Evolutionary conservation across 306 rosid species (phyloP).

Genomic region (Quercus alba): DNA sequence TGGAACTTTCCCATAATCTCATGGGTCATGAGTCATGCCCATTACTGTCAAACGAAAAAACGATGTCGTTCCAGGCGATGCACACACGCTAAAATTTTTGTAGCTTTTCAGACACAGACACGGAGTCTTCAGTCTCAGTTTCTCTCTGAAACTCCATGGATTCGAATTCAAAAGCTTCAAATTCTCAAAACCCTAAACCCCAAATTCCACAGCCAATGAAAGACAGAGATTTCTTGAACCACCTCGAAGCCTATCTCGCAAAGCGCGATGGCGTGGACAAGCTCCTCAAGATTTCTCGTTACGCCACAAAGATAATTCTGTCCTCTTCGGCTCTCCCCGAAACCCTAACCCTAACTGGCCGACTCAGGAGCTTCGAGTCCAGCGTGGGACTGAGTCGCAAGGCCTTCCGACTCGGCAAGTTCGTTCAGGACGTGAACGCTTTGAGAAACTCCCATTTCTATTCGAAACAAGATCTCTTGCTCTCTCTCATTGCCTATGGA

Average conservation of each 20-base stretch:
- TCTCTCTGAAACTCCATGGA: slow-evolving; percentile 36
- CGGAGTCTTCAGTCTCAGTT: background rate
- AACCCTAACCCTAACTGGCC: slow-evolving; percentile 40
- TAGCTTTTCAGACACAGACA: too few species aligned
- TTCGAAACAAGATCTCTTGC: slow-evolving; percentile 24
- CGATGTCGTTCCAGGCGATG: background rate
- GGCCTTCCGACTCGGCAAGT: slow-evolving; percentile 87
- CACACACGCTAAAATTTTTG: too few species aligned
- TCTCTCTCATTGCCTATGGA: slow-evolving; percentile 61
- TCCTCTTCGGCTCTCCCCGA: slow-evolving; percentile 53
- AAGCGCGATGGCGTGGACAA: slow-evolving; percentile 96
- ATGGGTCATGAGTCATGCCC: too few species aligned
- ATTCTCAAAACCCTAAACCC: slow-evolving; percentile 14
- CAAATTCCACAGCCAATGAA: slow-evolving; percentile 20
- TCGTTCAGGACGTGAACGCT: slow-evolving; percentile 83
- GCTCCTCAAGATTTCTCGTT: slow-evolving; percentile 81
- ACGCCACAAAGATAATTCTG: slow-evolving; percentile 68
- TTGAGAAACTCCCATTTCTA: slow-evolving; percentile 39
- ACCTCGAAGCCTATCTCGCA: slow-evolving; percentile 74
- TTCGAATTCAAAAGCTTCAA: slow-evolving; percentile 35
- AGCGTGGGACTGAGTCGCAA: slow-evolving; percentile 87
- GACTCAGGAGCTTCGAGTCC: slow-evolving; percentile 80
- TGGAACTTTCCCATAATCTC: too few species aligned
- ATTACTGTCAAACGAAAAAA: background rate
- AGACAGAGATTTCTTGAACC: slow-evolving; percentile 55